Base-by-base conservation (phyloP, 208 protist species). In the Kentomonas sorsogonicus region DNA sequence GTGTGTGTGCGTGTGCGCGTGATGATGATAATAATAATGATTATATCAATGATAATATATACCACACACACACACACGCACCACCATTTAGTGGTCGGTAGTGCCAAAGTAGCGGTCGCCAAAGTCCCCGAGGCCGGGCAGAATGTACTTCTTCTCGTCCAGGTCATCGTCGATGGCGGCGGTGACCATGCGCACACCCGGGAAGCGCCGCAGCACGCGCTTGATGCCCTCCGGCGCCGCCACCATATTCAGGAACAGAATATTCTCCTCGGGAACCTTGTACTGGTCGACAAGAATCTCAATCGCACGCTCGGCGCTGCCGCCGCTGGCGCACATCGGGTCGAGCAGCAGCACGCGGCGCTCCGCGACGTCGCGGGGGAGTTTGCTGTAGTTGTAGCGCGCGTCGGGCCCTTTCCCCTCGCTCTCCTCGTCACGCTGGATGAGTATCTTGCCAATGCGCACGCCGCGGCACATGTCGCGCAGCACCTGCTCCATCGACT, bases 381-480 rank as follows among this genome's bases (percentile, higher is more conserved):
- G 67, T 76, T 98, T 99, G 29, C 79, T 88, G 68, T 99, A 99
- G 69, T 87, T 96, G 26, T 92, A 89, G 68, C 77, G 63, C 31
- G 79, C 63, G 69, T 97, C 88, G 20, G 96, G 96, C n/a, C 30
- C 29, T 73, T 93, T 93, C 13, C 94, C 65, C 3, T 66, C 82
- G 30, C 79, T 97, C 18, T 56, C 43, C 79, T 99, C 97, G 58
- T 98, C 80, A 38, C 97, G 88, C 83, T 99, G 97, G 46, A 99
- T 97, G 30, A 99, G 83, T 39, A 99, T 98, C 72, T 99, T 99
- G 51, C 98, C 98, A 48, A 99, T 98, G 40, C 94, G 88, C 7
- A 98, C 79, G 41, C 82, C 83, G n/a, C 89, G 91, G 77, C 93
- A 97, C 46, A 94, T 96, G 26, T 94, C 93, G 22, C 94, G 87